Conservation (phyloP, 73 alveolate genomes). For the Tetrahymena elliotti region DNA sequence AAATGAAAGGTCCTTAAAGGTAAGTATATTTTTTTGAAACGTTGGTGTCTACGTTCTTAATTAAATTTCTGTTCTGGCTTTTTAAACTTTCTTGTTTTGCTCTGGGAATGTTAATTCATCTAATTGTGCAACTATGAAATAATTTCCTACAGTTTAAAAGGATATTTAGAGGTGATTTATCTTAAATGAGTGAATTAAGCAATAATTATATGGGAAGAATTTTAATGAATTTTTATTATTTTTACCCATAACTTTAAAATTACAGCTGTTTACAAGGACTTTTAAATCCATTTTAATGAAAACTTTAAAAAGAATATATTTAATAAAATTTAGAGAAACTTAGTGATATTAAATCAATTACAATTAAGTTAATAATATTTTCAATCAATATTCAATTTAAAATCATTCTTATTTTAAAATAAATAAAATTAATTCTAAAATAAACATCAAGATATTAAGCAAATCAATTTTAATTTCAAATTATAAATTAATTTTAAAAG, state of each 20-base stretch:
- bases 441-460: too few relatives aligned
- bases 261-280: not conserved
- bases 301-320: too few relatives aligned
- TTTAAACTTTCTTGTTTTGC: constrained; percentile 53
- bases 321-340: not conserved
- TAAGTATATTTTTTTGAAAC: constrained; percentile 57
- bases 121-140: constrained; percentile 59
- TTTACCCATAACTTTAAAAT: not conserved
- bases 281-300: not conserved
- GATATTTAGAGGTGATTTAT: not conserved
- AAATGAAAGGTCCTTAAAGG: constrained; percentile 50
- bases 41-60: constrained; percentile 51
- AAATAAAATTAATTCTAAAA: too few relatives aligned
- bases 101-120: constrained; percentile 66
- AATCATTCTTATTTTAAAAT: too few relatives aligned
- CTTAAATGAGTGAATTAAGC: not conserved
- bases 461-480: too few relatives aligned
- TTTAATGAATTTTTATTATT: not conserved
- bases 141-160: constrained; percentile 45
- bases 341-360: not conserved
- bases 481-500: too few relatives aligned
- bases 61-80: constrained; percentile 64
- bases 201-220: not conserved
- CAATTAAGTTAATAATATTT: too few relatives aligned
- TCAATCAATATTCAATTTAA: too few relatives aligned